A percentile compares a stretch with the other conserved stretches of the same genome.
Conservation (phyloP, 2,329 filamentous ascomycete genomes). For the Cladosporium sp. region DNA sequence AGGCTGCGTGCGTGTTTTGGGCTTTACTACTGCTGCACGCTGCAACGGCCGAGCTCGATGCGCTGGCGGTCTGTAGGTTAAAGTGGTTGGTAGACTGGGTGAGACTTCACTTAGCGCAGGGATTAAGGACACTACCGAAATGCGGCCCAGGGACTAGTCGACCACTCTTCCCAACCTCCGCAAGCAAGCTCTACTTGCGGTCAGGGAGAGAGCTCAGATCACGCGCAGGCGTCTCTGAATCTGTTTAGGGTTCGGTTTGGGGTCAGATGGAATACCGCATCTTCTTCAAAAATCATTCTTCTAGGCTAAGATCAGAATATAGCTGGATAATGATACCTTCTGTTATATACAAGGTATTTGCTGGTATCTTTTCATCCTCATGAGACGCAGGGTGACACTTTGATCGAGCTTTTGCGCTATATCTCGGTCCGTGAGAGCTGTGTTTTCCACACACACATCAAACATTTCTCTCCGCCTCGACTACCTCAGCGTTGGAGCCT, state of each 20-base stretch:
- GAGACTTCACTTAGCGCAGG: conserved; percentile 5
- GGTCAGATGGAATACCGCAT: not conserved
- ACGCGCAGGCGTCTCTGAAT: not conserved
- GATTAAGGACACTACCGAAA: conserved; percentile 4
- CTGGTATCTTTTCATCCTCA: too few species aligned
- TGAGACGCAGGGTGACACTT: too few species aligned
- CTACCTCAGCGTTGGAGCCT: too few species aligned
- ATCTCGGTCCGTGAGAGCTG: too few species aligned
- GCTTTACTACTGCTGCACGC: not conserved
- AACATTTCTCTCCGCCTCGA: too few species aligned
- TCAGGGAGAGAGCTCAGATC: not conserved
- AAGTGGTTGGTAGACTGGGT: not conserved
- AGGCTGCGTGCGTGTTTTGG: not conserved
- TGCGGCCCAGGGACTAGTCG: not conserved
- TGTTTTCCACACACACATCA: too few species aligned
- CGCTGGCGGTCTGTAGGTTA: conserved; percentile 12
- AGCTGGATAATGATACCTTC: too few species aligned
- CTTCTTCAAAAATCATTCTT: not conserved
- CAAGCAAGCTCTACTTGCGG: conserved; percentile 10
- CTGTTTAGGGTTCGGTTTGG: not conserved
- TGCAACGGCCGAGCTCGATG: conserved; percentile 1
- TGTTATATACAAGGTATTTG: too few species aligned
- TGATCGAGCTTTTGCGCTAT: too few species aligned
- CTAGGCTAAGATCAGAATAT: not conserved
- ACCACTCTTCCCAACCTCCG: conserved; percentile 5